Base-by-base conservation (phyloP, 2,329 filamentous ascomycete species). In the Phoma sp. region DNA sequence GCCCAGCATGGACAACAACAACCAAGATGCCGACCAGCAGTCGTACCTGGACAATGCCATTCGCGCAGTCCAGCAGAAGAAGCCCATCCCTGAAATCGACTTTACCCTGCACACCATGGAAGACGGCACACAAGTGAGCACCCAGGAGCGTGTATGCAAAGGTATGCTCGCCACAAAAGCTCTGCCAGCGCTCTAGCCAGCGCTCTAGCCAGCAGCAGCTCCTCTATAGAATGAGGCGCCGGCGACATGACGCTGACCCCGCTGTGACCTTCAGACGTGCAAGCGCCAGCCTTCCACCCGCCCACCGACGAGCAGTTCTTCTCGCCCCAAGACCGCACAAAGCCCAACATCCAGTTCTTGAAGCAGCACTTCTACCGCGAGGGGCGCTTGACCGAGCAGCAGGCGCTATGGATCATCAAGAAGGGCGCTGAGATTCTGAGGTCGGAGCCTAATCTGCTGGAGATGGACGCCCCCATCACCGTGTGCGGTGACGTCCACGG, bases 401-500 rank as follows among this genome's bases (percentile, higher is more conserved):
- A 99, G 81, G 95, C 95, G 55, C 82, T 99, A 77, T 98, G 89
- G 88, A 99, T 99, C 70, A 88, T 99, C 76, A 86, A 87, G 69
- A 88, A 89, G 68, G 95, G 94, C 60, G 92, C 92, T 51, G 90
- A 97, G 76, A 80, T 99, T 45, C 83, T 99, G 70, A 89, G 89
- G 72, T 84, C 88, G 60, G 95, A 99, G 80, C 94, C 95, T 63
- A 99, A 98, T 77, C 82, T 99, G 63, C 84, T 99, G 65, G 95
- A 99, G 82, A 99, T 99, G 95, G 95, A 99, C 77, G 95, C 95
- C 36, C 95, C 95, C 58, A 99, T 99, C 74, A 99, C 95, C 9
- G 95, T 99, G 45, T 99, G 95, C 72, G 95, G 95, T 74, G 95
- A 99, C 73, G 93, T 99, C 50, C 95, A 99, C 78, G 95, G 95